Evolutionary conservation across 352 stramenopile genomes (phyloP), one percentile per base, ranked within the genome.

Genomic region (Globisporangium nodosum): DNA sequence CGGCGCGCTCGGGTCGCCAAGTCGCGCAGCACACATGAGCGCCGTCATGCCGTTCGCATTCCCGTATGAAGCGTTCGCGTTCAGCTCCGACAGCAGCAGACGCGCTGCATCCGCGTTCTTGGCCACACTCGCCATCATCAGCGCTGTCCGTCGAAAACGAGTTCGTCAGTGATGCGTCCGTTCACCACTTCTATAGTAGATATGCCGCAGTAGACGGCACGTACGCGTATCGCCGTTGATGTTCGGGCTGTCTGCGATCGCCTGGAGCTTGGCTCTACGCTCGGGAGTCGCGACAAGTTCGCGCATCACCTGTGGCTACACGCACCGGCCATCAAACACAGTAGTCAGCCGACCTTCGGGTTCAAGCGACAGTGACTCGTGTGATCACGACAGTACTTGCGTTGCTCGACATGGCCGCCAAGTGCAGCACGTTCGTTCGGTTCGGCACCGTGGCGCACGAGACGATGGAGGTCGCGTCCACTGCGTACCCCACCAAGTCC

Each of bases 61-160:
- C 6, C 54, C 61, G 53, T 61, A 52, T 5, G 57, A 68, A 20
- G 71, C 49, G 54, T 67, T 73, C 5, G 80, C 81, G 15, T 68
- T 59, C 12, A 92, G 63, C 2, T 74, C 63, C 0, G 76, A 52
- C 3, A 86, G 35, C 15, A 94, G 55, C 11, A 77, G 42, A n/a
- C 70, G 58, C 49, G 73, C 83, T 3, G 74, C 81, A 5, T 50
- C 64, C 7, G 73, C 69, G 51, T 88, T 87, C 67, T 94, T 94
- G 13, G 78, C 78, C 37, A 91, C 85, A 27, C 85, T 89, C 24
- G 85, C 85, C 73, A 94, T 89, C 85, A 94, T 94, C 13, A 94
- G 64, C 31, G 85, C 85, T 94, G 52, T 4, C 9, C 15, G 5
- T 35, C 37, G 37, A 20, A 12, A 52, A 18, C 8, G 5, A 52